Evolutionary conservation across 805 yeast species (phyloP).

Genomic region (Ascoidea asiatica): DNA sequence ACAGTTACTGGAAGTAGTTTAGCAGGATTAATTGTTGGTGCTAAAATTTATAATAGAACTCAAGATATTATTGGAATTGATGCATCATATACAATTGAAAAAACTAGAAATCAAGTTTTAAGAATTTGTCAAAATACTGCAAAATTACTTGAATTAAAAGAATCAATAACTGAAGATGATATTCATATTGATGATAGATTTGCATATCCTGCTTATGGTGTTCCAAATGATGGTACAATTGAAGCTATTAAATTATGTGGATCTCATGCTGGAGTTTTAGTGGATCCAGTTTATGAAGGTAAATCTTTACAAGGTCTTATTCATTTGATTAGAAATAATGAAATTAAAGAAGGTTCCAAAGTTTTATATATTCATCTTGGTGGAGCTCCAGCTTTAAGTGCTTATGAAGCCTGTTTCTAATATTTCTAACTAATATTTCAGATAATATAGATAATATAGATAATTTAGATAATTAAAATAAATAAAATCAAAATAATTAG

Average conservation of each 20-base stretch:
- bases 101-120: constrained; percentile 20
- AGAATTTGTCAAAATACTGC: constrained; percentile 21
- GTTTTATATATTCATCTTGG: constrained; percentile 20
- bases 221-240: constrained; percentile 23
- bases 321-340: constrained; percentile 15
- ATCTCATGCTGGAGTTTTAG: constrained; percentile 21
- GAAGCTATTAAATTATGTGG: constrained; percentile 23
- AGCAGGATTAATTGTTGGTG: no score
- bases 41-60: no score
- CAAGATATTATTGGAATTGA: constrained; percentile 24
- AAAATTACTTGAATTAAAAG: constrained; percentile 18
- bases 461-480: no score
- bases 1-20: no score
- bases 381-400: no score
- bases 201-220: constrained; percentile 21
- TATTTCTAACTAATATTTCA: no score
- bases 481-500: no score
- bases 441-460: no score
- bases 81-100: constrained; percentile 22
- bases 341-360: constrained; percentile 17
- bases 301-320: constrained; percentile 22
- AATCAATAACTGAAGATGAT: constrained; percentile 14
- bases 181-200: constrained; percentile 19
- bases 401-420: no score
- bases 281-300: constrained; percentile 24